Base-by-base conservation (phyloP, 2,329 filamentous ascomycete species). In the Arthrobotrys pseudoclavata region DNA sequence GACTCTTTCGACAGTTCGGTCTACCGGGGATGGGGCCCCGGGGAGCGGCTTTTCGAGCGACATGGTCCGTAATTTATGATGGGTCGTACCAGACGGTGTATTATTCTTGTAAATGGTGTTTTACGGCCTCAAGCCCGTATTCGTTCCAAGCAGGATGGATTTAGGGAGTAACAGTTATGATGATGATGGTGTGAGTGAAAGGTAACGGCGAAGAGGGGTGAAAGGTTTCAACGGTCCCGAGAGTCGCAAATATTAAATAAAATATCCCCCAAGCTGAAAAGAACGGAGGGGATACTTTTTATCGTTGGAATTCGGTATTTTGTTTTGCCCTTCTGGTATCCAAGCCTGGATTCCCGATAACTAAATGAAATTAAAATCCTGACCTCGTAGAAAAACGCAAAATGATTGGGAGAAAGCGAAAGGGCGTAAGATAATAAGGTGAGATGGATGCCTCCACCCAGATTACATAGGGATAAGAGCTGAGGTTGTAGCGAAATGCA, bases 1-100 rank as follows among this genome's bases (percentile, higher is more conserved):
- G 60, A 77, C 67, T 70, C 67, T 69, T 61, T 77, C 74, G 62
- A 77, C 74, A 47, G 74, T 77, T 60, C 74, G 74, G 67, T 77
- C 74, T 18, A 77, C 74, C 53, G 67, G 74, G 34, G 74, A 71
- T 45, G 53, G 69, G 53, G 69, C 69, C 18, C 62, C 69, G 52
- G 69, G 53, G 20, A 72, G 69, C 22, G 69, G 55, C 29, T 74
- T 74, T 62, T 74, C 69, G 52, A 61, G 52, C 52, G 69, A 67
- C 69, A 68, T 67, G 63, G 40, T 60, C 34, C 37, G 66, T 24
- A 60, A 60, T 40, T 42, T 60, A 42, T 26, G 34, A 60, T 24
- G 22, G 34, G 9, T 60, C 55, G 55, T 60, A 34, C 55, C 55
- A 60, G 55, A 60, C 34, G 55, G 31, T 24, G 9, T 20, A 22